Conservation (phyloP, 2,329 filamentous ascomycete genomes). For the Fusarium equiseti region DNA sequence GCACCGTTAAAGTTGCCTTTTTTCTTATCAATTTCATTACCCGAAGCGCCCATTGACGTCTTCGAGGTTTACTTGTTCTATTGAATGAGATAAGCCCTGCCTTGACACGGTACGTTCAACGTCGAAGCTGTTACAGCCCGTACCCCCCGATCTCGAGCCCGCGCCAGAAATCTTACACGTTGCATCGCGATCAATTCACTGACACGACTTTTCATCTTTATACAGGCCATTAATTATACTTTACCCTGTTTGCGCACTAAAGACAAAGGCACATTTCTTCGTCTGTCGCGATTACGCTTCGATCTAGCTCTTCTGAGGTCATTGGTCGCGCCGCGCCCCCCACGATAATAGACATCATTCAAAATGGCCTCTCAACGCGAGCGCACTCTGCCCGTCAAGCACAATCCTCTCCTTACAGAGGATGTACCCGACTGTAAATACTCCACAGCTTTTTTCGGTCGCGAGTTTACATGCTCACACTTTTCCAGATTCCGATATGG, state of each 20-base stretch:
- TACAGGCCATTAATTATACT: conserved; percentile 22
- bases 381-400: conserved; percentile 68
- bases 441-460: conserved; percentile 6
- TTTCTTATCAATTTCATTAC: conserved; percentile 19
- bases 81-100: conserved; percentile 44
- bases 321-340: conserved; percentile 43
- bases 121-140: conserved; percentile 27
- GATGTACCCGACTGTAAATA: conserved; percentile 72
- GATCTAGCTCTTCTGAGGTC: conserved; percentile 30
- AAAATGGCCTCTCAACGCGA: conserved; percentile 54
- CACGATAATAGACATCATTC: conserved; percentile 50
- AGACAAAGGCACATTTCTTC: conserved; percentile 1
- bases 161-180: conserved; percentile 16
- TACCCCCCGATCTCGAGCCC: conserved; percentile 31
- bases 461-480: conserved; percentile 44
- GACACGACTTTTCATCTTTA: conserved; percentile 25
- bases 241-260: conserved; percentile 33
- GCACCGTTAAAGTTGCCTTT: conserved; percentile 24
- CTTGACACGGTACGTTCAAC: conserved; percentile 46
- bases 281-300: conserved; percentile 32
- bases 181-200: conserved; percentile 33
- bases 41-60: conserved; percentile 33
- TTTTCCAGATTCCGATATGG: conserved; percentile 74
- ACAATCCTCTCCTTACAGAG: conserved; percentile 75
- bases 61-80: conserved; percentile 19